Evolutionary conservation across 179 eudicot species (phyloP), one percentile per base, ranked within the genome.

Genomic region (Corrigiola litoralis): DNA sequence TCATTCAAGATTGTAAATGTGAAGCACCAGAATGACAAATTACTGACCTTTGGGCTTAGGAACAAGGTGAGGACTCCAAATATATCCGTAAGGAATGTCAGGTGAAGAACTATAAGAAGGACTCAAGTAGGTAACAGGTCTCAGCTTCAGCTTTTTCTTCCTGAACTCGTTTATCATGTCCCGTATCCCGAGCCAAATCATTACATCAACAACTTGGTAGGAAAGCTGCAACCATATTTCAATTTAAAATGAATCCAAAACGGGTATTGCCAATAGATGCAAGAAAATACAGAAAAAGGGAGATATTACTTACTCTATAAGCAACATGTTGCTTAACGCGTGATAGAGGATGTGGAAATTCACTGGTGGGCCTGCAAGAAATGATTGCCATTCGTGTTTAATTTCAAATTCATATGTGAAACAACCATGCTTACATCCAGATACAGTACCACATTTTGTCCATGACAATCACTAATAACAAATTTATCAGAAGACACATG

Each of bases 31-130:
- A 37, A 45, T 27, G 21, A 17, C 20, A 64, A 54, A 54, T 23
- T 38, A 53, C 72, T 46, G 29, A 88, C 97, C 97, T 79, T 84
- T 84, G 70, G 97, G 95, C 67, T 90, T 90, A 32, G 97, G 92
- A 44, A 88, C 97, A 70, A 90, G 95, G 57, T 86, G 95, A 52
- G 97, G 97, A 70, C 97, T 86, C 97, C 97, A 90, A 34, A 90
- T 81, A 70, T 90, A 90, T 52, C 92, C 97, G 68, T 81, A 78
- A 36, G 97, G 92, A 62, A 88, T 65, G 55, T 84, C 85, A 16
- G 79, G 75, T 48, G 81, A 80, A 52, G 90, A 72, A 49, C 77
- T 78, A 58, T 84, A 67, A 13, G 84, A 78, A 56, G 88, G 84
- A 59, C 90, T 84, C 72, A 90, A 70, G 68, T 90, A 90, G n/a